Evolutionary conservation across 2,329 filamentous ascomycete species (phyloP), one percentile per base, ranked within the genome.

Genomic region (Bimuria novae-zelandiae): DNA sequence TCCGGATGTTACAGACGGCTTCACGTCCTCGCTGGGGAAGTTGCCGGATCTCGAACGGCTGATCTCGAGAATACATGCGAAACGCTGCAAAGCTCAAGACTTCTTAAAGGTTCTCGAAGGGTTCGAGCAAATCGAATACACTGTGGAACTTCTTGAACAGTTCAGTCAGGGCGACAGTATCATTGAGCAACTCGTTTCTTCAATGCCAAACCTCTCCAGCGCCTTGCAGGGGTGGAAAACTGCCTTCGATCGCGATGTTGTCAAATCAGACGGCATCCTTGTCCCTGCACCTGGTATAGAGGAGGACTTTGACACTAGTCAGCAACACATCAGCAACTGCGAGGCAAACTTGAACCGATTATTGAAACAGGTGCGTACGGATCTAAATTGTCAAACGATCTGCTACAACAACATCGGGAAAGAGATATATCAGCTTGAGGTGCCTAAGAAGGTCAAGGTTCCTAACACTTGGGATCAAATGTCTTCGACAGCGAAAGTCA

Each of bases 41-140:
- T 88, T 99, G 81, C 94, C 94, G 2, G 94, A 99, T 72, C 81
- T 99, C 10, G 94, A 99, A 74, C 84, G 94, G 33, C 82, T 97
- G 40, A 95, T 97, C 49, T 99, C 94, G 22, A 88, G 94, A 7
- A 89, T 99, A 10, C 94, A 99, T 67, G 94, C 94, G 0, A 90
- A 90, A 0, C 86, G 86, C n/a, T 97, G 92, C 77, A 90, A 87
- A 67, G 84, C 92, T 0, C 89, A 94, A 51, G 94, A 99, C 70
- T 99, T 99, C 71, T 86, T 97, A 40, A 89, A 87, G 42, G 93
- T 97, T 0, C 80, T 99, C 0, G 92, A 97, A 72, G 94, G 94
- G 0, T 99, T 97, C 63, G 94, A 97, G 77, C 93, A 97, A 74
- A 97, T 99, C 40, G 92, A 97, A 58, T 94, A 96, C 71, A 96